phyloP scores from a whole-genome alignment of 495 filamentous ascomycete species.

The Lineolata rhizophorae region DNA sequence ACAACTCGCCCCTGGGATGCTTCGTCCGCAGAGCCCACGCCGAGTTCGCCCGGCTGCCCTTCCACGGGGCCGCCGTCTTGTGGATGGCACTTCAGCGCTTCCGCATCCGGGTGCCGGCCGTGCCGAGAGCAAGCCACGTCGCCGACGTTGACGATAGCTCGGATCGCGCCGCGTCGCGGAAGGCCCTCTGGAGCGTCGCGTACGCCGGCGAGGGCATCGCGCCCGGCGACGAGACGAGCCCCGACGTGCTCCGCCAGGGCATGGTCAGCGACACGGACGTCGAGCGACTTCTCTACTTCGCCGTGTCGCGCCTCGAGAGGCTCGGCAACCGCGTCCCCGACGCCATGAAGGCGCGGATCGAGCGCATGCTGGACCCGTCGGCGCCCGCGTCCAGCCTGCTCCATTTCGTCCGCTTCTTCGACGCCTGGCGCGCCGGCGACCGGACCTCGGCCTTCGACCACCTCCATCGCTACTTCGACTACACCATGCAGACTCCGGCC shows the following conservation, averaged over 20 bases:
- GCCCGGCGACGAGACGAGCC: no score
- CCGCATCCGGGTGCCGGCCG: constrained; percentile 39
- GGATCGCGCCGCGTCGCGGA: constrained; percentile 5
- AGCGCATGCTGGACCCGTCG: not conserved
- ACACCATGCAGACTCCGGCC: constrained; percentile 75
- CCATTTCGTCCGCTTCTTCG: constrained; percentile 38
- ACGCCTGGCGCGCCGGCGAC: constrained; percentile 80
- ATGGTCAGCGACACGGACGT: not conserved
- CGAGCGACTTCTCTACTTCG: constrained; percentile 14
- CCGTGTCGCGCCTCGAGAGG: constrained; percentile 38
- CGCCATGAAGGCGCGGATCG: constrained; percentile 25
- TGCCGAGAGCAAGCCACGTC: constrained; percentile 53
- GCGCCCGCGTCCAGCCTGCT: not conserved
- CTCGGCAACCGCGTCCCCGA: constrained; percentile 44
- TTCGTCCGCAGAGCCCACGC: constrained; percentile 58
- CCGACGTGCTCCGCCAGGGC: no score
- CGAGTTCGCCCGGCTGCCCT: constrained; percentile 63
- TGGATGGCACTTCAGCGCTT: constrained; percentile 68
- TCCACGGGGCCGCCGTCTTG: constrained; percentile 48
- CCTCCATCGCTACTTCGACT: constrained; percentile 91
- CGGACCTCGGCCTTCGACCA: constrained; percentile 76
- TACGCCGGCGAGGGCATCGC: no score
- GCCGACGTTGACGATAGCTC: constrained; percentile 31
- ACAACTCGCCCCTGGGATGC: constrained; percentile 62
- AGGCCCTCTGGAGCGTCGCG: constrained; percentile 66